Evolutionary conservation across 208 protist genomes (phyloP).

Genomic region (Acanthamoeba sp.): DNA sequence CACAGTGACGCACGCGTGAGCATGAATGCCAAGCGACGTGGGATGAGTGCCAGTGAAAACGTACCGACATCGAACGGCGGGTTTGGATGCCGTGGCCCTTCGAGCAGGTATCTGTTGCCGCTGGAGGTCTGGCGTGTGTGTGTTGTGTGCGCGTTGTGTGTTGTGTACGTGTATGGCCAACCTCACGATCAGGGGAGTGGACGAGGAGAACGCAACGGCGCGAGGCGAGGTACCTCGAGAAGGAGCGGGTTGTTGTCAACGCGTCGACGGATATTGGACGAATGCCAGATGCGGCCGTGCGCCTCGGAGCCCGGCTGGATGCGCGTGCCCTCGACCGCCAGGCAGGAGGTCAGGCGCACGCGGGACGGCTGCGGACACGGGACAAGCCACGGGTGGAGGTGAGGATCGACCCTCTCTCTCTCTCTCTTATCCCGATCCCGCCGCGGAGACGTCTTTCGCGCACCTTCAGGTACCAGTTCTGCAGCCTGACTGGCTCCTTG

Average conservation of each 20-base stretch:
- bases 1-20: not conserved
- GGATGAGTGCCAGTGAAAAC: no score
- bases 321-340: constrained; percentile 14
- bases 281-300: constrained; percentile 23
- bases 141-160: not conserved
- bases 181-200: not conserved
- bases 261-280: constrained; percentile 29
- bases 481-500: not conserved
- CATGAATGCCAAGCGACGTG: not conserved
- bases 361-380: not conserved
- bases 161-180: not conserved
- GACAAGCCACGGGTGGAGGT: not conserved
- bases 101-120: not conserved
- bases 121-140: not conserved
- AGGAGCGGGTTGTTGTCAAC: constrained; percentile 2
- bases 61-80: not conserved
- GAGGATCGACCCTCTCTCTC: no score
- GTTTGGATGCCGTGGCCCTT: not conserved
- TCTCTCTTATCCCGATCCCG: no score
- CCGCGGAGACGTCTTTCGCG: no score
- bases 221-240: not conserved
- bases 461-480: constrained; percentile 45
- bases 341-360: not conserved
- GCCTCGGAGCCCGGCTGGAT: constrained; percentile 2
- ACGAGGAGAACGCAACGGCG: not conserved